These are phyloP conservation scores for Lantana camara DNA, from an alignment of 257 asterid genomes.

Conservation along the genomic window DNA sequence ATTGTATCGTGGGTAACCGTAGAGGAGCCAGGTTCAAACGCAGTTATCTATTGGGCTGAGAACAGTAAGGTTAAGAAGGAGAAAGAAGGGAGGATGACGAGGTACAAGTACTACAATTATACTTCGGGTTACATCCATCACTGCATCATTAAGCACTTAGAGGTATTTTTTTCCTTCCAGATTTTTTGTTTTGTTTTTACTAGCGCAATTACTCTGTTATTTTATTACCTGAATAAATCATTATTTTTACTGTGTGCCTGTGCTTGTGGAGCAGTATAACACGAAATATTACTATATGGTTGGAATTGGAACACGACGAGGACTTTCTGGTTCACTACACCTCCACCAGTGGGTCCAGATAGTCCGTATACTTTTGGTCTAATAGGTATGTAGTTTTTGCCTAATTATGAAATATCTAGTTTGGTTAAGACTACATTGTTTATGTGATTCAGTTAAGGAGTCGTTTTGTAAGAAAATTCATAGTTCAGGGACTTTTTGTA, in stretches of 20 bases:
- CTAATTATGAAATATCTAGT: too few species aligned
- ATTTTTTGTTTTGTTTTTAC: background rate
- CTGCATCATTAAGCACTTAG: constrained; percentile 47
- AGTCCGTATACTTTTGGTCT: constrained; percentile 89
- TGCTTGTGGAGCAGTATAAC: constrained; percentile 46
- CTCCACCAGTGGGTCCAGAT: constrained; percentile 81
- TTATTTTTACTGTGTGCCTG: too few species aligned
- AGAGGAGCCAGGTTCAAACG: constrained; percentile 66
- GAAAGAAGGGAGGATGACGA: constrained; percentile 48
- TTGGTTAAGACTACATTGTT: too few species aligned
- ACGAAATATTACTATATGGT: constrained; percentile 82
- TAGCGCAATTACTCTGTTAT: background rate
- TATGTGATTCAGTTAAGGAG: too few species aligned
- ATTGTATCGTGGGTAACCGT: constrained; percentile 92
- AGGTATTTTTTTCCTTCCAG: constrained; percentile 38
- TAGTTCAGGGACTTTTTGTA: too few species aligned
- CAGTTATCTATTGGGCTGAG: constrained; percentile 65
- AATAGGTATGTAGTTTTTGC: constrained; percentile 52
- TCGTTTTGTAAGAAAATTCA: too few species aligned
- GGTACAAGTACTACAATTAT: constrained; percentile 62
- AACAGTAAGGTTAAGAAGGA: constrained; percentile 34
- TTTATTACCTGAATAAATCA: background rate
- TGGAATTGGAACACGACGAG: constrained; percentile 55
- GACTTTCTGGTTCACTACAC: constrained; percentile 80
- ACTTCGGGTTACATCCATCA: constrained; percentile 90